Evolutionary conservation across 2,329 filamentous ascomycete species (phyloP).

Genomic region (Didymella sp.): DNA sequence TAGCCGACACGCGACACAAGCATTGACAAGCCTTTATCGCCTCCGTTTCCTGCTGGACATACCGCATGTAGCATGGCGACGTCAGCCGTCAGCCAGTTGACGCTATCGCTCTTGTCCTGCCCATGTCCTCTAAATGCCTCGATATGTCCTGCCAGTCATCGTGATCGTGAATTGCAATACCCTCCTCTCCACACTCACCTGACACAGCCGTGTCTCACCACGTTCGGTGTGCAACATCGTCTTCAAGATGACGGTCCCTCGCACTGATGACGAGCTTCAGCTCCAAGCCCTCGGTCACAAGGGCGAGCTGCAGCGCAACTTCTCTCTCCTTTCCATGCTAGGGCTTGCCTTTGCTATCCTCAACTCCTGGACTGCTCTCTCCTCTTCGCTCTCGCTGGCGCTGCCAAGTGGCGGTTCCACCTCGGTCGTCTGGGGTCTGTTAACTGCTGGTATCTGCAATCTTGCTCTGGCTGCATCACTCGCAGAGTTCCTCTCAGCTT

Average conservation of each 20-base stretch:
- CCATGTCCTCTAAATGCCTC: slow-evolving; percentile 10
- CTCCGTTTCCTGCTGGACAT: slow-evolving; percentile 17
- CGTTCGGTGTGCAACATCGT: neutral
- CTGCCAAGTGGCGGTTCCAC: slow-evolving; percentile 74
- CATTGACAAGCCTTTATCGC: slow-evolving; percentile 19
- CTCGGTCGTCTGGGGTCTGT: slow-evolving; percentile 73
- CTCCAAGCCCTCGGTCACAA: slow-evolving; percentile 60
- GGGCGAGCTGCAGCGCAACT: slow-evolving; percentile 65
- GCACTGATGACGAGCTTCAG: slow-evolving; percentile 45
- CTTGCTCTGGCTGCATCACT: slow-evolving; percentile 72
- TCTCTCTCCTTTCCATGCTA: slow-evolving; percentile 66
- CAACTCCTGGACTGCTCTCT: slow-evolving; percentile 69
- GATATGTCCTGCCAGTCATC: neutral
- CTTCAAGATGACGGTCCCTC: slow-evolving; percentile 21
- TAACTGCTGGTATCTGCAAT: slow-evolving; percentile 67
- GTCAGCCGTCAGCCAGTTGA: slow-evolving; percentile 9
- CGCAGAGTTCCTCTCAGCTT: slow-evolving; percentile 74
- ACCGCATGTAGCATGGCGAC: slow-evolving; percentile 16
- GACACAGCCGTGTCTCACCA: neutral
- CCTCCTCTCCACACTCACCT: neutral
- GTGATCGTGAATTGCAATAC: neutral
- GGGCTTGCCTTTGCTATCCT: slow-evolving; percentile 68
- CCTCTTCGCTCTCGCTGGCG: slow-evolving; percentile 64
- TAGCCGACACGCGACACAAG: slow-evolving; percentile 12
- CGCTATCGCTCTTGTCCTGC: slow-evolving; percentile 4